phyloP scores from a whole-genome alignment of 2,329 filamentous ascomycete genomes.

The Penicillium hesseltinei region DNA sequence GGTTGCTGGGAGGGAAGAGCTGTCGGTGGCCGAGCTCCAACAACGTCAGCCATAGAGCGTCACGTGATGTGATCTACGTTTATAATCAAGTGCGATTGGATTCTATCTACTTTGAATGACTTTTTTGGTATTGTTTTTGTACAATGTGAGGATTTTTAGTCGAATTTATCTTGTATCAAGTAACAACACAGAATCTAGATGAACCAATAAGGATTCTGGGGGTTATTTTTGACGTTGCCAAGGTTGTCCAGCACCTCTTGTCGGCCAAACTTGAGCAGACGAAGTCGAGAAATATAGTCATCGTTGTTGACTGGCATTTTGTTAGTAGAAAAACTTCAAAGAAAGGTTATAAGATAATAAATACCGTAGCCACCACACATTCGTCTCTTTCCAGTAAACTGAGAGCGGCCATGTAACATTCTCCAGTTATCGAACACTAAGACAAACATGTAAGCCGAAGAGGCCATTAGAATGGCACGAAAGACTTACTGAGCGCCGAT shows the following conservation, averaged over 20 bases:
- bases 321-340: conserved; percentile 1
- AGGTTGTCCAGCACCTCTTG: conserved; percentile 35
- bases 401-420: conserved; percentile 79
- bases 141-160: not conserved
- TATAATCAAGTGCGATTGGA: conserved; percentile 6
- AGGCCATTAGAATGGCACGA: not conserved
- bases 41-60: conserved; percentile 35
- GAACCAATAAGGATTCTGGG: conserved; percentile 12
- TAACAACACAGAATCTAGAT: conserved; percentile 2
- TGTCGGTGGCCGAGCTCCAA: conserved; percentile 33
- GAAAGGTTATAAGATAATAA: conserved; percentile 36
- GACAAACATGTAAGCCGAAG: conserved; percentile 1
- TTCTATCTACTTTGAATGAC: not conserved
- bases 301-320: conserved; percentile 65
- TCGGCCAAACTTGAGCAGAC: conserved; percentile 64
- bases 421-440: conserved; percentile 95
- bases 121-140: not conserved
- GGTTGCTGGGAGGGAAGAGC: conserved; percentile 25
- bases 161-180: not conserved
- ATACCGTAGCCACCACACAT: conserved; percentile 90
- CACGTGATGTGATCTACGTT: conserved; percentile 29
- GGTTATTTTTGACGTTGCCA: conserved; percentile 18
- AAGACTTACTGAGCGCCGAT: conserved; percentile 65
- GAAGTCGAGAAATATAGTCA: conserved; percentile 74
- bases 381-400: conserved; percentile 78